Evolutionary conservation across 2,329 filamentous ascomycete species (phyloP), one percentile per base, ranked within the genome.

Genomic region (Penicillium sp.): DNA sequence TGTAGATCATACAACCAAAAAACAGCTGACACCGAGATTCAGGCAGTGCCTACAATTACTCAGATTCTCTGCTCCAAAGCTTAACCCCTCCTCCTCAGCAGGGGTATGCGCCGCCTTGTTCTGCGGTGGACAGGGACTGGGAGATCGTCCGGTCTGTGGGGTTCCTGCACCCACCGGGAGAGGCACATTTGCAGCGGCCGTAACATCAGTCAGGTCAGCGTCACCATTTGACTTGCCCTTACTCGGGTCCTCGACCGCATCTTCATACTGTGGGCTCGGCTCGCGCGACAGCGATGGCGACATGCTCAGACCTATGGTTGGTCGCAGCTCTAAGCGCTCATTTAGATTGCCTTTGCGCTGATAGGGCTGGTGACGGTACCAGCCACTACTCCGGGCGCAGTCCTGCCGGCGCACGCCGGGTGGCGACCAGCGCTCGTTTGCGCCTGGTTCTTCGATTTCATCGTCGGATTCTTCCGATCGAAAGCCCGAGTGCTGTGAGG

Each of bases 401-500:
- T 76, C 75, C 54, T 69, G 67, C 26, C 72, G 69, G 57, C 83
- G 79, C 79, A 85, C 86, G 12, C 85, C 85, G 2, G 86, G 86
- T 40, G 86, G 86, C 51, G 84, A 86, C 84, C 85, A 88, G 29
- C 83, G 83, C 47, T 81, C 79, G 51, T 68, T 70, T 31, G 66
- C 58, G 4, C 61, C 61, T 35, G 69, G 68, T 26, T 74, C 75
- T 35, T 71, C 73, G 27, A 72, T 60, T 52, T 74, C 67, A 53
- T 66, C 62, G 26, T 81, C 80, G 46, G 81, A 77, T 33, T 77
- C 75, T 49, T 76, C 76, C 15, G 79, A 86, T 62, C 83, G 81
- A 76, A 88, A 87, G 66, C 82, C 85, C 37, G 85, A 88, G 70
- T 86, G 84, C 61, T 84, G 82, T 48, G 82, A 85, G 15, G 82